Evolutionary conservation across 2,329 filamentous ascomycete species (phyloP).

Genomic region (Lecanicillium sp.): DNA sequence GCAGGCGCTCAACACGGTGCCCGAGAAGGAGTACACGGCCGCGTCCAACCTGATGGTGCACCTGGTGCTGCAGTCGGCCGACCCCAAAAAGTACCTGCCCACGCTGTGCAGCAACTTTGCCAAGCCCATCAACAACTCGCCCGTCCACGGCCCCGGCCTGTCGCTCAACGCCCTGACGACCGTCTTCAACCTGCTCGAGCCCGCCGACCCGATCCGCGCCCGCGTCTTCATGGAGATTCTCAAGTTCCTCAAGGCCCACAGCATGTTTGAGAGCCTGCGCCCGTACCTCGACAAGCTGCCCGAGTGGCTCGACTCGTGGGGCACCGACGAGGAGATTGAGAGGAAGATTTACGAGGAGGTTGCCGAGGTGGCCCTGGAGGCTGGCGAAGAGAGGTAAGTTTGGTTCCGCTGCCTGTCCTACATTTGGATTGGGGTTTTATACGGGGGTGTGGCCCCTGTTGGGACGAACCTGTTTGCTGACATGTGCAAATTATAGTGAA

Average conservation of each 20-base stretch:
- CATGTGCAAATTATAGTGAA: constrained; percentile 31
- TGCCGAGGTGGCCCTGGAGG: constrained; percentile 70
- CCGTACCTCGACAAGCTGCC: constrained; percentile 78
- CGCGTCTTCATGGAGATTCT: constrained; percentile 88
- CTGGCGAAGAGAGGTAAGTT: constrained; percentile 67
- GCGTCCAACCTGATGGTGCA: constrained; percentile 96
- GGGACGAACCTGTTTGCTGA: constrained; percentile 6
- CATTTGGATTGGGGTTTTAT: not conserved
- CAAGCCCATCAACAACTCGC: constrained; percentile 78
- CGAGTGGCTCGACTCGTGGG: constrained; percentile 76
- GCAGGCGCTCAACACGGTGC: constrained; percentile 68
- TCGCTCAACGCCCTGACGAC: constrained; percentile 88
- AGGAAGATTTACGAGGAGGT: constrained; percentile 80
- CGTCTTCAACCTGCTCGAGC: constrained; percentile 87
- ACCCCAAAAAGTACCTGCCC: constrained; percentile 78
- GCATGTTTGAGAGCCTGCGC: constrained; percentile 76
- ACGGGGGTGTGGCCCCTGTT: not conserved
- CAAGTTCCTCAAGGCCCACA: constrained; percentile 66
- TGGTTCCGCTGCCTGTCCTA: not conserved
- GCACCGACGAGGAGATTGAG: constrained; percentile 71
- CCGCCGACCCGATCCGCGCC: constrained; percentile 71
- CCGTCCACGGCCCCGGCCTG: constrained; percentile 74
- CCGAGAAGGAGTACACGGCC: constrained; percentile 93
- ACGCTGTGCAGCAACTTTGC: constrained; percentile 84
- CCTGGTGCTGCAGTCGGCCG: constrained; percentile 79